Conservation (phyloP, 192 early-diverging fungal genomes). For the Gryganskiella cystojenkinii region DNA sequence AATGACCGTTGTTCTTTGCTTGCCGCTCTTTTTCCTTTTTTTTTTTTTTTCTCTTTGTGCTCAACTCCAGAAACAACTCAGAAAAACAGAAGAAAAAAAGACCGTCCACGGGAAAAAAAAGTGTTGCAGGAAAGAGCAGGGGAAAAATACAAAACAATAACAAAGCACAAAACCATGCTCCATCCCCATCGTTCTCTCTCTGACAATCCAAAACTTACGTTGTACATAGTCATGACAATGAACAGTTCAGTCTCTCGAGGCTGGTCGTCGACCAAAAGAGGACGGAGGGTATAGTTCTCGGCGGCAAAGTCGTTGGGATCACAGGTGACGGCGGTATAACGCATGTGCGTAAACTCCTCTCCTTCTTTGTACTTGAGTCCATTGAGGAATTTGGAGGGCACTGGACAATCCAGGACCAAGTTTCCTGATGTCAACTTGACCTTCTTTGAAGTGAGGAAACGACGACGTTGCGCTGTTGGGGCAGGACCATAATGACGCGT, state of each 20-base stretch:
- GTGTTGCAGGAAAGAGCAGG: too few relatives aligned
- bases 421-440: slow-evolving; percentile 77
- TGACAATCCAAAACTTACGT: slow-evolving; percentile 63
- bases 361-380: slow-evolving; percentile 63
- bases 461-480: slow-evolving; percentile 56
- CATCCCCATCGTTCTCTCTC: background rate
- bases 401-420: slow-evolving; percentile 79
- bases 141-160: slow-evolving; percentile 18
- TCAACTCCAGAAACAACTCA: slow-evolving; percentile 1
- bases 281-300: slow-evolving; percentile 82
- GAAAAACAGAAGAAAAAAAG: slow-evolving; percentile 1
- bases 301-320: slow-evolving; percentile 85
- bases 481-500: slow-evolving; percentile 55
- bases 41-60: background rate
- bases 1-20: background rate
- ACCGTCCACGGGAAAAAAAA: background rate
- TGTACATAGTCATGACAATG: slow-evolving; percentile 88
- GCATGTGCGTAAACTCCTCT: slow-evolving; percentile 91
- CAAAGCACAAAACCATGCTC: background rate
- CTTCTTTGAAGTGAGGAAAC: slow-evolving; percentile 59
- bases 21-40: slow-evolving; percentile 1
- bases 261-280: slow-evolving; percentile 53
- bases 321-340: slow-evolving; percentile 93
- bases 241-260: slow-evolving; percentile 78
- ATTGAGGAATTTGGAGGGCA: slow-evolving; percentile 67